Evolutionary conservation across 2,329 filamentous ascomycete genomes (phyloP).

Genomic region (Hypoxylon rubiginosum): DNA sequence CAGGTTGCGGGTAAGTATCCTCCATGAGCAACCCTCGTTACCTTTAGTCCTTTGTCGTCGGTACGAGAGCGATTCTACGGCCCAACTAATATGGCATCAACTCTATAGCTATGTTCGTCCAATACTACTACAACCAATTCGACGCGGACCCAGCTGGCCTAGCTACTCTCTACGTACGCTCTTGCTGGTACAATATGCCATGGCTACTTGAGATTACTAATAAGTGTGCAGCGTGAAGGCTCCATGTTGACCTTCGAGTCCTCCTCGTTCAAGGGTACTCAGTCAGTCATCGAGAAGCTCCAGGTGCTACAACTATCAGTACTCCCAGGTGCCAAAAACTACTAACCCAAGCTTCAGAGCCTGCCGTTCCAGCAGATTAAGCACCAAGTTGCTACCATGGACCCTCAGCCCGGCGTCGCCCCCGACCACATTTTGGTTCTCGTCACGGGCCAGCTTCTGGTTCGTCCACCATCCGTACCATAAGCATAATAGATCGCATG

Average conservation of each 20-base stretch:
- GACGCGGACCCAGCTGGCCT: conserved; percentile 78
- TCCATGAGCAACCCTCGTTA: not conserved
- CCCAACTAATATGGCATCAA: conserved; percentile 34
- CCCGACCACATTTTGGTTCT: conserved; percentile 83
- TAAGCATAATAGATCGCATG: not conserved
- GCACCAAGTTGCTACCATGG: conserved; percentile 82
- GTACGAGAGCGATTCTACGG: conserved; percentile 15
- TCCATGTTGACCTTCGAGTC: conserved; percentile 97
- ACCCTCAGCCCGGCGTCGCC: conserved; percentile 82
- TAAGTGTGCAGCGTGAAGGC: conserved; percentile 71
- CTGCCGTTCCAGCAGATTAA: conserved; percentile 70
- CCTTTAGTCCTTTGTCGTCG: conserved; percentile 10
- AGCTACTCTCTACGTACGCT: conserved; percentile 82
- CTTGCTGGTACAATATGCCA: not conserved
- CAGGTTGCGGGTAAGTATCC: conserved; percentile 36
- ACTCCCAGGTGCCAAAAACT: not conserved
- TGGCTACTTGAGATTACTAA: conserved; percentile 31
- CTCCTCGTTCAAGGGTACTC: conserved; percentile 72
- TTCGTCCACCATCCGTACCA: conserved; percentile 16
- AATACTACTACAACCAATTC: conserved; percentile 93
- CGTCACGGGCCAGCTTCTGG: conserved; percentile 87
- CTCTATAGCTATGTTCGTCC: conserved; percentile 82
- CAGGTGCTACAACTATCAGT: conserved; percentile 65
- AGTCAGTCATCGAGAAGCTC: conserved; percentile 83
- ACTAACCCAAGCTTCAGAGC: conserved; percentile 30